These are phyloP conservation scores for Kandelia obovata DNA, from an alignment of 345 rosid genomes.

Conservation along the genomic window DNA sequence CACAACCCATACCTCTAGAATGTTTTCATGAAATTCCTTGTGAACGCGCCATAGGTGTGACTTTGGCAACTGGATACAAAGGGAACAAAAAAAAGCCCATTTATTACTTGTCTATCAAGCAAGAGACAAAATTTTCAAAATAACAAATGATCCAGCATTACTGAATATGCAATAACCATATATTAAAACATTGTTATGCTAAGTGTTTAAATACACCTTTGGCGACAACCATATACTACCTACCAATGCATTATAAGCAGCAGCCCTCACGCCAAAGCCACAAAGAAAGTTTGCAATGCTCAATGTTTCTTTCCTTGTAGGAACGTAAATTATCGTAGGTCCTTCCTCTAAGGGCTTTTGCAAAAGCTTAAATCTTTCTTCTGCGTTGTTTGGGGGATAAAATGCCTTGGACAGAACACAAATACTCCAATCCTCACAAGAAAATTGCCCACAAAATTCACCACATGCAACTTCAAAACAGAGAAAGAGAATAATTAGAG, in stretches of 20 bases:
- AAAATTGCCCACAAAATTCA: slow-evolving; percentile 52
- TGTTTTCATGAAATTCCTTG: slow-evolving; percentile 67
- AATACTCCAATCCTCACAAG: slow-evolving; percentile 27
- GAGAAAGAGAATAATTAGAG: slow-evolving; percentile 15
- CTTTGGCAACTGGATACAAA: slow-evolving; percentile 59
- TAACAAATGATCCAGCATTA: not conserved
- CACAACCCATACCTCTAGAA: slow-evolving; percentile 50
- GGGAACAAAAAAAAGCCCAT: slow-evolving; percentile 16
- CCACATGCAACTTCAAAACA: slow-evolving; percentile 62
- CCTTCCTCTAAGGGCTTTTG: slow-evolving; percentile 54
- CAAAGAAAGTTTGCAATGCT: slow-evolving; percentile 61
- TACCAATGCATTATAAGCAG: slow-evolving; percentile 89
- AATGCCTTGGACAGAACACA: slow-evolving; percentile 23
- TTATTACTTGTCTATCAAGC: slow-evolving; percentile 9
- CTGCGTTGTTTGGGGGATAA: slow-evolving; percentile 31
- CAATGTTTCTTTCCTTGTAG: slow-evolving; percentile 79
- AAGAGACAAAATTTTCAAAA: not conserved
- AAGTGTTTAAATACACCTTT: not conserved
- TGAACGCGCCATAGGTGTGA: slow-evolving; percentile 71
- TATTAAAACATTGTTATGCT: not conserved
- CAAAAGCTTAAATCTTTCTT: slow-evolving; percentile 35
- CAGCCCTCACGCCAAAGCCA: slow-evolving; percentile 67
- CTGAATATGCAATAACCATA: too few relatives aligned
- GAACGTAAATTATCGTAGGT: slow-evolving; percentile 80
- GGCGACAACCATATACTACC: slow-evolving; percentile 2